Base-by-base conservation (phyloP, 78 protist genomes). In the Capsaspora owczarzaki region DNA sequence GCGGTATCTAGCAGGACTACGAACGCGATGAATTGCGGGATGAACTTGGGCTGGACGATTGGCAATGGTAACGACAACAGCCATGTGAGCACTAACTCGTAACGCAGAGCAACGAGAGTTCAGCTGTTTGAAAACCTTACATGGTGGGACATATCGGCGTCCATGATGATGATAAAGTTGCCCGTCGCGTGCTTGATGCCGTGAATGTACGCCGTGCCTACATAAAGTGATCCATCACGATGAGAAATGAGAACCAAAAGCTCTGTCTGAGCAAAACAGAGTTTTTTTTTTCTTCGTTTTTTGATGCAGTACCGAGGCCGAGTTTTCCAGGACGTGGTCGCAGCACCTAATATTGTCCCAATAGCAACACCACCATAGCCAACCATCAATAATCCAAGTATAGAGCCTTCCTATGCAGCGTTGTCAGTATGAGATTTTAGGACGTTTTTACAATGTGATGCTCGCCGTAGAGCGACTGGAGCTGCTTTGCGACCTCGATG, bases 111-210 rank as follows among this genome's bases (percentile, higher is more conserved):
- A n/a, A 49, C 56, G 16, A 49, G 10, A 49, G 56, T 20, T 49
- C 56, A 49, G 56, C 56, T 49, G 56, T 46, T 5, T 12, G 12
- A 46, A 46, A 14, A 46, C 12, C 37, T 49, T 22, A 79, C 86
- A 68, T 91, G 95, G 71, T 95, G 97, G 31, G 94, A 89, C 35
- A 95, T 27, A 81, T 95, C 97, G 6, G 96, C 95, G 53, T 95
- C 97, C 94, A 95, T 83, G 42, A 95, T 84, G 29, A 95, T 63
- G 74, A 95, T 79, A 78, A 92, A 95, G 72, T 91, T 85, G 37
- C 97, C 97, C 2, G 78, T 72, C 20, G 96, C 93, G 44, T 68
- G 81, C 77, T 86, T 42, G 5, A 91, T 40, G 27, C 97, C 97
- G 72, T 80, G 82, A 76, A 92, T 83, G 61, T 95, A 95, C 33